Base-by-base conservation (phyloP, 257 asterid genomes). In the Schizonepeta tenuifolia region DNA sequence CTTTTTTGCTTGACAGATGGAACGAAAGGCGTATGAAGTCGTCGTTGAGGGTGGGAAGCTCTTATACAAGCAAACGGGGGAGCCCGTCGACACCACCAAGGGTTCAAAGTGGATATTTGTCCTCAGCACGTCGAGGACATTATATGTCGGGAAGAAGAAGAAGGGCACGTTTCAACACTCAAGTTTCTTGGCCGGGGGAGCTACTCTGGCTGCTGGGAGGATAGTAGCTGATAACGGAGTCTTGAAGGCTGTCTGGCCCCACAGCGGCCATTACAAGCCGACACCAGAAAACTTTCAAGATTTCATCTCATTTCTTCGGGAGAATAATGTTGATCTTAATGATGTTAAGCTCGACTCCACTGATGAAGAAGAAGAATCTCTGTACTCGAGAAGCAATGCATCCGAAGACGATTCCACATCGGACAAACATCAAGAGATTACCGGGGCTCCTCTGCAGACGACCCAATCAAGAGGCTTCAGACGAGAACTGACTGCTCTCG, bases 151-250 rank as follows among this genome's bases (percentile, higher is more conserved):
- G 13, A 78, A 83, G 81, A 88, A 88, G 69, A 84, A 61, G 78
- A 88, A 88, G 82, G 95, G 90, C 38, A 58, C 86, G 3, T 88
- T 88, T 72, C 95, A 86, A 66, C 95, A 88, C 74, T 88, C 91
- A 22, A 86, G 95, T 79, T 88, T 88, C 79, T 72, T 88, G 81
- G 85, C 91, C 0, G 95, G 95, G 7, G 95, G 91, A 10, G 91
- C 95, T 35, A 79, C 91, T 6, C 60, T 86, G 57, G 91, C 95
- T 67, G 95, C 95, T 3, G 91, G 95, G 53, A 83, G 95, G 69
- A 76, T 86, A 13, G 86, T 84, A 50, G 82, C 84, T 12, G 84
- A 88, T 63, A 77, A 88, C 3, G 95, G 91, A 28, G 73, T 76
- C 68, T 74, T 88, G 17, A 86, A 79, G 85, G 85, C 85, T 13